These are phyloP conservation scores for Starmerella geochares DNA, from an alignment of 805 yeast genomes.

Conservation along the genomic window DNA sequence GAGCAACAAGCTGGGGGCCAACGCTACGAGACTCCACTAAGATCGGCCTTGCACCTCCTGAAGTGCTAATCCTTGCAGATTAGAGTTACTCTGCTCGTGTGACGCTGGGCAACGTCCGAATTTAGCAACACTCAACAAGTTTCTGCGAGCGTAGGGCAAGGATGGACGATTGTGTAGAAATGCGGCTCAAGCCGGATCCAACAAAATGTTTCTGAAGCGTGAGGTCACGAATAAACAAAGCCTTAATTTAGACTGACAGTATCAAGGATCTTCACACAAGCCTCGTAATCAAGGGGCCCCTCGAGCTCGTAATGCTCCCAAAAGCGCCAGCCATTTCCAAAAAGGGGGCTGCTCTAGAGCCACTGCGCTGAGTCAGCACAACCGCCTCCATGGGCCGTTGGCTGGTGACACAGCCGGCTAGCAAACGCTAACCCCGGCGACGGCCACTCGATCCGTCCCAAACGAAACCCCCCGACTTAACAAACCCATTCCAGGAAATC, in stretches of 20 bases:
- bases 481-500: neutral
- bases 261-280: neutral
- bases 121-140: neutral
- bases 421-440: slow-evolving; percentile 2
- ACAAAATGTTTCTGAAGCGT: too few relatives aligned
- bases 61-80: too few relatives aligned
- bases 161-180: neutral
- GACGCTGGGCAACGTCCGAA: neutral
- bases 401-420: slow-evolving; percentile 3
- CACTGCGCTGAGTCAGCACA: neutral
- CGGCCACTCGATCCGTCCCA: neutral
- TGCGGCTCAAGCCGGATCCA: neutral
- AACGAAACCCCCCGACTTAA: neutral
- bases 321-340: too few relatives aligned
- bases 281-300: neutral
- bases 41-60: too few relatives aligned
- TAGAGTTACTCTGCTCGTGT: neutral
- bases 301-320: neutral
- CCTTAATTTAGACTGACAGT: too few relatives aligned
- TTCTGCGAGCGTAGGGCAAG: neutral
- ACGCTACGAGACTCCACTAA: too few relatives aligned
- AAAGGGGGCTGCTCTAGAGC: too few relatives aligned
- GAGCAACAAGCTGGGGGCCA: too few relatives aligned
- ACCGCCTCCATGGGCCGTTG: neutral
- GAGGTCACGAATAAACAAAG: too few relatives aligned